Base-by-base conservation (phyloP, 768 basidiomycete genomes). In the Mycena capillaripes region DNA sequence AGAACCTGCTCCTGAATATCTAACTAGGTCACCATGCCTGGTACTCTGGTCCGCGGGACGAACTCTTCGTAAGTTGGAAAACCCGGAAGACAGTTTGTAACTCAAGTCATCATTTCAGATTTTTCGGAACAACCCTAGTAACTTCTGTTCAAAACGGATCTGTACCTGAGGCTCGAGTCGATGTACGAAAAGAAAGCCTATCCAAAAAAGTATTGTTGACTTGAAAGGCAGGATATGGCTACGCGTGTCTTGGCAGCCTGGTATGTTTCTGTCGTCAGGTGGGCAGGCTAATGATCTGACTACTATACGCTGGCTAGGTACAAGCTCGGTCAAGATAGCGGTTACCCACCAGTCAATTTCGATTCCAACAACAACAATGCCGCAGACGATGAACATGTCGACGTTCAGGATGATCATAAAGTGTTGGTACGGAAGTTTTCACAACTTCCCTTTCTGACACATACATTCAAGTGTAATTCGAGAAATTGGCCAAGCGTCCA, bases 171-270 rank as follows among this genome's bases (percentile, higher is more conserved):
- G 78, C 85, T 32, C 88, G 92, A 46, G 80, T 93, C 14, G 86
- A 91, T 78, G 89, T 86, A 29, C 2, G 65, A 17, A n/a, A n/a
- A 48, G 14, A n/a, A 1, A 12, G 7, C 23, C 19, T 29, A 2
- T 32, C 23, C 1, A 25, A 19, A 23, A 7, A 50, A n/a, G 16
- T 23, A 75, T 84, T 80, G 25, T 76, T 78, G 19, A 75, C 6
- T 16, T 64, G 6, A n/a, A 16, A 42, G n/a, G 11, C 21, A 89
- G 82, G 89, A 95, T 78, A 88, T 94, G 87, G 93, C 92, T 3
- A 87, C 87, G 2, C 89, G 93, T 19, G 90, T 93, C 69, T 78
- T 94, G n/a, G 91, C 92, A n/a, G 86, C 88, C 16, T 94, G 89
- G 87, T 70, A 9, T 40, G 44, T 30, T 44, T 14, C 9, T 32